Conservation (phyloP, 2,329 filamentous ascomycete species). For the Aspergillus hiratsukae region DNA sequence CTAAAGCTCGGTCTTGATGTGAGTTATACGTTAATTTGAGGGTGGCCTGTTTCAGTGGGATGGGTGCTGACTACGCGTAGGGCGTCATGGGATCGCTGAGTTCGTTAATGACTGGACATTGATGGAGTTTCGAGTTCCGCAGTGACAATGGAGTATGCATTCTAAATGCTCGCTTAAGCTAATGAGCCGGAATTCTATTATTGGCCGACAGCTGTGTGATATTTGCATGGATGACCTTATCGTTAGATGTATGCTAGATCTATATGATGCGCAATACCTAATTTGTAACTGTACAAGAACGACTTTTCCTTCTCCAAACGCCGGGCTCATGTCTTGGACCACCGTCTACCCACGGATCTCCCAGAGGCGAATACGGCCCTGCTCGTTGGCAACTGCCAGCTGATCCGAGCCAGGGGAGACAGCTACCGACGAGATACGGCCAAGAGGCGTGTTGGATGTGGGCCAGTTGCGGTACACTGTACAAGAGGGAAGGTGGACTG, state of each 20-base stretch:
- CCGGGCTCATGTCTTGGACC: background rate
- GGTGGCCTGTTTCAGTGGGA: background rate
- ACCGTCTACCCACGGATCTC: slow-evolving; percentile 65
- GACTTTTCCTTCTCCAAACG: background rate
- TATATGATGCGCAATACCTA: background rate
- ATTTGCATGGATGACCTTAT: background rate
- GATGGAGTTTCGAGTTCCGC: background rate
- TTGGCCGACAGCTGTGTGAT: background rate
- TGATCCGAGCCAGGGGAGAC: slow-evolving; percentile 63
- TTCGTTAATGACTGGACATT: background rate
- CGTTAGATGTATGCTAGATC: background rate
- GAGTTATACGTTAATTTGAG: background rate
- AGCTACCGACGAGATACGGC: slow-evolving; percentile 71
- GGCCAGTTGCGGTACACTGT: slow-evolving; percentile 98
- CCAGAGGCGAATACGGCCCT: slow-evolving; percentile 84
- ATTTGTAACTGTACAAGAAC: background rate
- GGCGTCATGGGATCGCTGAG: background rate
- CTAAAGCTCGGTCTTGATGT: background rate
- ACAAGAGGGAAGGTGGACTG: slow-evolving; percentile 82
- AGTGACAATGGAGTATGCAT: background rate
- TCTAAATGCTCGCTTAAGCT: background rate
- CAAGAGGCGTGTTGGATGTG: slow-evolving; percentile 81
- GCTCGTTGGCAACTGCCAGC: slow-evolving; percentile 82
- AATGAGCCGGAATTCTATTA: no score
- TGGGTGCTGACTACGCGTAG: background rate